Evolutionary conservation across 306 rosid genomes (phyloP), one percentile per base, ranked within the genome.

Genomic region (Luffa acutangula): DNA sequence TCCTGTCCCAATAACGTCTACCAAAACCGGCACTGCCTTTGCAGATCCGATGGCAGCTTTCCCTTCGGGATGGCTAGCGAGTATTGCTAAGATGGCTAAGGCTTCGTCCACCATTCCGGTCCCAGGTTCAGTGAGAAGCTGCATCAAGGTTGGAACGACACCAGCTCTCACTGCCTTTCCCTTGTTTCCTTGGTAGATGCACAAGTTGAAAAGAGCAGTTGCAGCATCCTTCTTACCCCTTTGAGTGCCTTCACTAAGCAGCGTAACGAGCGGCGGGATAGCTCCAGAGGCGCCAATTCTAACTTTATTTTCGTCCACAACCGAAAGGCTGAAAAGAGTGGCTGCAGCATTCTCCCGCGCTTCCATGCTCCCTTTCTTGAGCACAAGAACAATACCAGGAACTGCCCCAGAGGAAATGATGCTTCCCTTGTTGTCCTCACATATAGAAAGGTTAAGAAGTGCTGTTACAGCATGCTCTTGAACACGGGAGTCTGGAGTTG

Each of bases 401-500:
- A 96, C 90, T 63, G 98, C 98, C 78, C 97, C 94, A 39, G 84
- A 88, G 54, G 93, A 85, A 59, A 91, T 87, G 39, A 93, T 96
- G 89, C 88, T 85, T 83, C 94, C 99, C 82, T 96, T 96, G 84
- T 96, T 96, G 59, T 88, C 89, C 80, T 96, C 98, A 69, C 93
- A 89, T 82, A 96, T 96, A 70, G 99, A 96, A 75, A 96, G 98
- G 87, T 96, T 96, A 66, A 96, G 89, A 82, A 96, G 99, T 4
- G 99, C 99, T 46, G 99, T 96, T 21, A 96, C 99, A 7, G 94
- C 99, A 82, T 96, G 93, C 90, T 93, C 99, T 90, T 96, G 99
- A 85, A 90, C 93, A 31, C 96, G 96, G 36, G 97, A 91, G 81
- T 96, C 99, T 0, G 96, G 88, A 45, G 87, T 85, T 9, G 89